phyloP scores from a whole-genome alignment of 2,329 filamentous ascomycete genomes.

The Xylaria sp. region DNA sequence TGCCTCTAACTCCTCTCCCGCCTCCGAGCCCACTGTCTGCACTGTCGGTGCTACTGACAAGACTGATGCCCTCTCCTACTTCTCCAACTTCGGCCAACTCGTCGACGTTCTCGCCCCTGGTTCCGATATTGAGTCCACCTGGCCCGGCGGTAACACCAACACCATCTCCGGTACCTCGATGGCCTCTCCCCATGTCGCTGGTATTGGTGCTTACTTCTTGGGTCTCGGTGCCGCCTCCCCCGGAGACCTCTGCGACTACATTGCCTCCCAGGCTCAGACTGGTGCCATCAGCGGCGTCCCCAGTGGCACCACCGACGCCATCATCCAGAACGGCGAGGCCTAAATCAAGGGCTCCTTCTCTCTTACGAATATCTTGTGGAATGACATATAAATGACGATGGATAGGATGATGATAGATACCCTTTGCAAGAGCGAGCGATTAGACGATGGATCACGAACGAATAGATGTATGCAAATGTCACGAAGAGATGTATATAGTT shows the following conservation, averaged over 20 bases:
- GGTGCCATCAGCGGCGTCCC: slow-evolving; percentile 52
- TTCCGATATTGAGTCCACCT: slow-evolving; percentile 54
- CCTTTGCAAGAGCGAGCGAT: slow-evolving; percentile 4
- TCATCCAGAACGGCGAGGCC: slow-evolving; percentile 49
- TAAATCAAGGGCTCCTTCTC: background rate
- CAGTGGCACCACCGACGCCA: slow-evolving; percentile 48
- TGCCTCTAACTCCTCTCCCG: slow-evolving; percentile 57
- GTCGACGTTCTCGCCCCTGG: slow-evolving; percentile 59
- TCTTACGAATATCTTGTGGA: slow-evolving; percentile 7
- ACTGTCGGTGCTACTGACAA: slow-evolving; percentile 62
- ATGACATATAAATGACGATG: slow-evolving; percentile 19
- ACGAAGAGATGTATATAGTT: slow-evolving; percentile 21
- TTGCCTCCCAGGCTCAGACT: slow-evolving; percentile 53
- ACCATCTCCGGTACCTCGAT: slow-evolving; percentile 69
- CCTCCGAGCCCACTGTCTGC: slow-evolving; percentile 59
- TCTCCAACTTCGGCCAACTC: slow-evolving; percentile 61
- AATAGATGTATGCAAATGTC: slow-evolving; percentile 5
- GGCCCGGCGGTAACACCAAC: slow-evolving; percentile 48
- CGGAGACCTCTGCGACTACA: slow-evolving; percentile 53
- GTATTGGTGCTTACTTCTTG: slow-evolving; percentile 67
- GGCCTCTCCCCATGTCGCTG: slow-evolving; percentile 69
- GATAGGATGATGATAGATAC: slow-evolving; percentile 28
- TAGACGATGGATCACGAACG: slow-evolving; percentile 4
- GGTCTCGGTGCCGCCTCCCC: slow-evolving; percentile 55
- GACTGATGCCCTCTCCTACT: slow-evolving; percentile 52